These are phyloP conservation scores for Selenicereus undatus DNA, from an alignment of 148 eudicot species.

Conservation along the genomic window DNA sequence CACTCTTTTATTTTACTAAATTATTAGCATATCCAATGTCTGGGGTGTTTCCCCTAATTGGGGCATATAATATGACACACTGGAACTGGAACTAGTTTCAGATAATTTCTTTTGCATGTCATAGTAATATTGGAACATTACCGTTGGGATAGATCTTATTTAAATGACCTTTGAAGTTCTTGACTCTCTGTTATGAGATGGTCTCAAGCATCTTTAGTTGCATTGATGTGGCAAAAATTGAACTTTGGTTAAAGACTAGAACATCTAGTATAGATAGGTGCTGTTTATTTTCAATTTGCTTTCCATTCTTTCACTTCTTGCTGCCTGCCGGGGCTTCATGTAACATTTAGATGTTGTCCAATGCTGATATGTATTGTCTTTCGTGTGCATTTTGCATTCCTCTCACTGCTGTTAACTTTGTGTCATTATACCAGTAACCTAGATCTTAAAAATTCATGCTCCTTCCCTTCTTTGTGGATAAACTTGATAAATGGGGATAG, in stretches of 20 bases:
- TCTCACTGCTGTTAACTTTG: neutral
- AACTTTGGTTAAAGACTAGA: neutral
- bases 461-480: neutral
- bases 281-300: neutral
- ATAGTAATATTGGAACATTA: too few relatives aligned
- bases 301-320: neutral
- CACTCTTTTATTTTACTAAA: neutral
- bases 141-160: neutral
- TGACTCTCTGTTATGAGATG: neutral
- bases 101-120: neutral
- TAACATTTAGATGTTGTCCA: neutral
- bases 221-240: neutral
- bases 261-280: neutral
- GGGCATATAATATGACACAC: neutral
- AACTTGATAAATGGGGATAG: neutral
- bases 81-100: neutral
- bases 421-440: neutral
- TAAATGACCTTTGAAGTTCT: neutral
- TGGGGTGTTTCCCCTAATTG: neutral
- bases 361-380: neutral
- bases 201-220: neutral
- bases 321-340: neutral
- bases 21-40: neutral
- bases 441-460: neutral
- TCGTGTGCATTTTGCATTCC: neutral